Evolutionary conservation across 2,329 filamentous ascomycete species (phyloP).

Genomic region (Ceratocystis papillata): DNA sequence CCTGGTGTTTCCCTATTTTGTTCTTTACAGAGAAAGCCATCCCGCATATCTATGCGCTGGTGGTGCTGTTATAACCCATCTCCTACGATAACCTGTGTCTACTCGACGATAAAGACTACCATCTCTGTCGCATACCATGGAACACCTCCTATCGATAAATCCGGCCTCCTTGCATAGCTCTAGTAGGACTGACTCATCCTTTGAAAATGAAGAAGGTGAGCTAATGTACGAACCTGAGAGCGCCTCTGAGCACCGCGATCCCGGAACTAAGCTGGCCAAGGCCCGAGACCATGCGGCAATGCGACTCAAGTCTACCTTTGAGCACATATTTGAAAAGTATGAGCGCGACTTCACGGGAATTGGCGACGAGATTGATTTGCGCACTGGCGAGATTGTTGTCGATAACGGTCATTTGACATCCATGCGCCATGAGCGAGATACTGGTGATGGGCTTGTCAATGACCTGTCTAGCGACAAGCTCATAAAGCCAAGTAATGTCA

Average conservation of each 20-base stretch:
- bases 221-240: conserved; percentile 40
- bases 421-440: conserved; percentile 48
- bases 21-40: not conserved
- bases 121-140: conserved; percentile 3
- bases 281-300: conserved; percentile 56
- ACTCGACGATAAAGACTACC: not conserved
- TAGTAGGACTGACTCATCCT: conserved; percentile 21
- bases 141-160: not conserved
- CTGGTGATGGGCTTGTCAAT: conserved; percentile 32
- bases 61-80: not conserved
- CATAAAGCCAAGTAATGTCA: conserved; percentile 30
- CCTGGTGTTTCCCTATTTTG: not conserved
- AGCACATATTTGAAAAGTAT: conserved; percentile 83
- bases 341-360: conserved; percentile 68
- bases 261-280: conserved; percentile 47
- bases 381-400: conserved; percentile 71
- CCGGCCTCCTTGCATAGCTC: not conserved
- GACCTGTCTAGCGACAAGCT: conserved; percentile 23
- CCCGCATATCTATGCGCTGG: not conserved
- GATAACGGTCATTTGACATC: conserved; percentile 72
- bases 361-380: conserved; percentile 81
- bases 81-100: not conserved
- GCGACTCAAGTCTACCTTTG: conserved; percentile 71
- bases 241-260: conserved; percentile 40
- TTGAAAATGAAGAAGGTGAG: conserved; percentile 39